Conservation (phyloP, 2,329 filamentous ascomycete genomes). For the Aspergillus fructus region DNA sequence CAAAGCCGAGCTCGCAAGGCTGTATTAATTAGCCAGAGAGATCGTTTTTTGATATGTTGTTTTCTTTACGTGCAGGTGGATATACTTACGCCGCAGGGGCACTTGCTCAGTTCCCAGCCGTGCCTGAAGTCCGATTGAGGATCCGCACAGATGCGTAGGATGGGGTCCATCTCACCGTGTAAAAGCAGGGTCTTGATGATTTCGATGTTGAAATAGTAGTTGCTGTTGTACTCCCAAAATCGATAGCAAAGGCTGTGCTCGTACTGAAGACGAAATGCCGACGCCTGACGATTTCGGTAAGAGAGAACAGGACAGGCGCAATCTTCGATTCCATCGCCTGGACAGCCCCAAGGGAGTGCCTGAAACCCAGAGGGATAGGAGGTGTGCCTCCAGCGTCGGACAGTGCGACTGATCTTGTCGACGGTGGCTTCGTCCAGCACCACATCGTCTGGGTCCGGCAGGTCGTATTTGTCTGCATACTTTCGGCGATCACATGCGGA, state of each 20-base stretch:
- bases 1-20: too few relatives aligned
- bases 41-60: too few relatives aligned
- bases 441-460: conserved; percentile 1
- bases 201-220: conserved; percentile 20
- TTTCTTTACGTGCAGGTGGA: too few relatives aligned
- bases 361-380: too few relatives aligned
- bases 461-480: conserved; percentile 5
- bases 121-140: conserved; percentile 4
- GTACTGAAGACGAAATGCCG: conserved; percentile 17
- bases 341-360: too few relatives aligned
- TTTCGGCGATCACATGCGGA: conserved; percentile 12
- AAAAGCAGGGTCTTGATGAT: conserved; percentile 26
- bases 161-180: conserved; percentile 22
- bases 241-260: conserved; percentile 12
- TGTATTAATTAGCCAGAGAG: too few relatives aligned
- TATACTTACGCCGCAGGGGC: too few relatives aligned
- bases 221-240: conserved; percentile 13
- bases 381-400: conserved; percentile 8
- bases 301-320: too few relatives aligned
- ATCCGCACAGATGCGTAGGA: conserved; percentile 19
- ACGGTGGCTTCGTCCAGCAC: conserved; percentile 8
- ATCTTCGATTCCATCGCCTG: too few relatives aligned
- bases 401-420: conserved; percentile 4
- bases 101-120: too few relatives aligned
- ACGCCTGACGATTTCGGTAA: conserved; percentile 4